These are phyloP conservation scores for Macrolepiota fuliginosa DNA, from an alignment of 768 basidiomycete genomes.

Conservation along the genomic window DNA sequence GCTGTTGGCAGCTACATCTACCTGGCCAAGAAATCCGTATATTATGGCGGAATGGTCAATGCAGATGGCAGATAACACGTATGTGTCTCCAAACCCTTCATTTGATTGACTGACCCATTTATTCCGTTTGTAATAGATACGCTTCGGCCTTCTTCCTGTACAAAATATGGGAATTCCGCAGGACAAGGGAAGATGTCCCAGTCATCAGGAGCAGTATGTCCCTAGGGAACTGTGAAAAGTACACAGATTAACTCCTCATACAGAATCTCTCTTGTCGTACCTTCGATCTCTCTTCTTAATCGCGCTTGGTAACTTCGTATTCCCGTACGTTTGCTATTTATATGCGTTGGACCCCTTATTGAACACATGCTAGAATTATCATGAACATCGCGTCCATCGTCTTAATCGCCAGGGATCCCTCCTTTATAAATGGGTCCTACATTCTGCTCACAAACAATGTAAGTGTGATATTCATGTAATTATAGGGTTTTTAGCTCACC, in stretches of 20 bases:
- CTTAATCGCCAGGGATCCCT: conserved; percentile 20
- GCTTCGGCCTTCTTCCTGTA: conserved; percentile 26
- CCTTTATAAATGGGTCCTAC: conserved; percentile 22
- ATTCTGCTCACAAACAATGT: conserved; percentile 17
- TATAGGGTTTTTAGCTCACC: not conserved
- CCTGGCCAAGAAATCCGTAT: not conserved
- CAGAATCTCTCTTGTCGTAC: conserved; percentile 20
- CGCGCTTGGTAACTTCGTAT: conserved; percentile 34
- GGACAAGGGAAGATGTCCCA: not conserved
- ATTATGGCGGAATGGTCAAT: conserved; percentile 28
- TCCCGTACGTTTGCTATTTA: conserved; percentile 21
- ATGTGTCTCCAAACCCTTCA: conserved; percentile 12
- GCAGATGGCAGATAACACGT: conserved; percentile 33
- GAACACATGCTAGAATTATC: conserved; percentile 16
- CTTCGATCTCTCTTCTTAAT: conserved; percentile 33
- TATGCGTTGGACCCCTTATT: not conserved
- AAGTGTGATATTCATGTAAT: conserved; percentile 12
- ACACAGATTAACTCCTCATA: not conserved
- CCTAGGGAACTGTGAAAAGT: not conserved
- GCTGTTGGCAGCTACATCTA: not conserved
- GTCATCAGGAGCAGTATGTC: conserved; percentile 17
- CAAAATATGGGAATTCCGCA: conserved; percentile 16
- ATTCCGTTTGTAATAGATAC: conserved; percentile 15
- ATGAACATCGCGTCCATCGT: conserved; percentile 32
- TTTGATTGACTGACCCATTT: not conserved